Evolutionary conservation across 2,329 filamentous ascomycete species (phyloP).

Genomic region (Aureobasidium sp.): DNA sequence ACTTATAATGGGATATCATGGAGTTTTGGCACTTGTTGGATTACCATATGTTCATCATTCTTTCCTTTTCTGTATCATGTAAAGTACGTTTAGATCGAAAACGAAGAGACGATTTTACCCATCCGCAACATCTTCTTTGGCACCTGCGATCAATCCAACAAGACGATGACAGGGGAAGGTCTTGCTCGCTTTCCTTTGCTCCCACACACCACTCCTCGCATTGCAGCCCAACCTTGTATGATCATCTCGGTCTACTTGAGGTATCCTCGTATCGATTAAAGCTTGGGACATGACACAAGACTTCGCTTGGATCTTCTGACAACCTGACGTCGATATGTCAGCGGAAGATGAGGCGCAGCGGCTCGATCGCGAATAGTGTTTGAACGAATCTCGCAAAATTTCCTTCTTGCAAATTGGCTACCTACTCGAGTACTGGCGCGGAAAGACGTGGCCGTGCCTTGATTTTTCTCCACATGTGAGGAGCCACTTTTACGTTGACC

Average conservation of each 20-base stretch:
- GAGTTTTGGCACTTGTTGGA: slow-evolving; percentile 14
- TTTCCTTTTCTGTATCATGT: background rate
- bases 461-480: background rate
- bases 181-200: background rate
- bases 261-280: background rate
- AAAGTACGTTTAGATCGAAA: slow-evolving; percentile 10
- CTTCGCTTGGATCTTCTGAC: background rate
- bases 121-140: background rate
- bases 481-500: background rate
- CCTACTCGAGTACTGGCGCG: too few relatives aligned
- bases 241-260: background rate
- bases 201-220: background rate
- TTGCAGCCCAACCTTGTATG: background rate
- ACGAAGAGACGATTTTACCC: background rate
- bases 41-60: slow-evolving; percentile 1
- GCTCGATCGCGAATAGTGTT: slow-evolving; percentile 7
- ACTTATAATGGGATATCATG: slow-evolving; percentile 12
- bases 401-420: background rate
- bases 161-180: background rate
- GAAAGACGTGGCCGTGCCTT: background rate
- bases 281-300: background rate
- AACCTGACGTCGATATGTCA: slow-evolving; percentile 8
- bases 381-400: background rate
- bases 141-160: too few relatives aligned
- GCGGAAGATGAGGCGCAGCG: background rate